Base-by-base conservation (phyloP, 2,329 filamentous ascomycete genomes). In the Fusarium sp. region DNA sequence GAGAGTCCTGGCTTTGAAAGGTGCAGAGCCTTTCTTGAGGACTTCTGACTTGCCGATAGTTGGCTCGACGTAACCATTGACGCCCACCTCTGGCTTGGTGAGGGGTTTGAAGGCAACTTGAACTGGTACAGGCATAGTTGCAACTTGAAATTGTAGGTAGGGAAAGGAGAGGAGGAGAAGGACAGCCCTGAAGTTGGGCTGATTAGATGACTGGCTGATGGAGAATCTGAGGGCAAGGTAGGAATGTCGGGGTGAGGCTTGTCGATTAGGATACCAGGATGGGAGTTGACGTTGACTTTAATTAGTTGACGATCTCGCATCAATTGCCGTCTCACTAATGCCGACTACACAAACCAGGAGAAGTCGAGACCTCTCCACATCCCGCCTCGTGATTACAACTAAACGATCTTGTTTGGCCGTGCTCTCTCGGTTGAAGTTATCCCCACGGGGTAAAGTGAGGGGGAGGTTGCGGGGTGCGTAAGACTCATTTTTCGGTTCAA, bases 51-150 rank as follows among this genome's bases (percentile, higher is more conserved):
- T 76, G 58, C 74, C 74, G 18, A 63, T 35, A 5, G 57, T 54
- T 38, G 71, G 74, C 13, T 70, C 71, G 22, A 70, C 71, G 2
- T 76, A 76, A 3, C 74, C 74, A 18, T 76, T 76, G 40, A 71
- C 66, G 14, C 74, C 74, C 1, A 75, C 69, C 14, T 73, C 64
- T 4, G 74, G 74, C 38, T 73, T 70, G 47, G 68, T 73, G 37
- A 76, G 65, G 42, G 71, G 69, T 66, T 76, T 76, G 61, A 74
- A 76, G 2, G 74, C 74, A n/a, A 76, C 74, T 56, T 76, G 74
- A 20, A 76, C 71, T 10, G 74, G 74, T 42, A 72, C 61, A 1
- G 74, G 74, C 74, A 76, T 76, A 29, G 61, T 64, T 35, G 47
- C 34, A 35, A 31, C 10, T 37, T 24, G 29, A 42, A 16, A 45